Conservation (phyloP, 2,329 filamentous ascomycete genomes). For the Nannizziopsis barbatae region DNA sequence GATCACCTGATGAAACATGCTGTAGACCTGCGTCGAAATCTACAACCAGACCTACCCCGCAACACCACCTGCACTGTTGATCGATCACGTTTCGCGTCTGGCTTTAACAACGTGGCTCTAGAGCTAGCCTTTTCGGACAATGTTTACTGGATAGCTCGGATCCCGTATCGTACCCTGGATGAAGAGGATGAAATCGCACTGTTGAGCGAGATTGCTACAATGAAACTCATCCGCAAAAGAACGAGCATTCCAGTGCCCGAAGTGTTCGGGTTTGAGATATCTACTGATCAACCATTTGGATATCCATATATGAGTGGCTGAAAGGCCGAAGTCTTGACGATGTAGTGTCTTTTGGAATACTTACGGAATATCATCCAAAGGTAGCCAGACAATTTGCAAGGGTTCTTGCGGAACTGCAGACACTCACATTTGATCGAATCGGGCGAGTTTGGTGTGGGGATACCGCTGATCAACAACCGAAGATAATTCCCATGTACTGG, state of each 20-base stretch:
- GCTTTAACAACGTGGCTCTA: conserved; percentile 11
- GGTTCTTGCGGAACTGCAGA: conserved; percentile 10
- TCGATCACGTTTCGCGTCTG: not conserved
- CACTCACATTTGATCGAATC: conserved; percentile 7
- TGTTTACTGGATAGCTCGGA: conserved; percentile 10
- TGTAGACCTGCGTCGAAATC: too few relatives aligned
- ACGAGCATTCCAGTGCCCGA: conserved; percentile 7
- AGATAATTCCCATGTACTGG: not conserved
- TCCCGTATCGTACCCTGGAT: not conserved
- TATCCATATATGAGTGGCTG: conserved; percentile 11
- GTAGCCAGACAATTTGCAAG: conserved; percentile 9
- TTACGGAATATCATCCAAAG: not conserved
- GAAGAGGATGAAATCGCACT: not conserved
- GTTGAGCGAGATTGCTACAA: conserved; percentile 7
- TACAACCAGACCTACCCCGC: too few relatives aligned
- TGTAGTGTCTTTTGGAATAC: conserved; percentile 1
- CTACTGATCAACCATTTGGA: conserved; percentile 7
- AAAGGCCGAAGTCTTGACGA: not conserved
- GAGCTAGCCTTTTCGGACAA: conserved; percentile 10
- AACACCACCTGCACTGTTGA: too few relatives aligned
- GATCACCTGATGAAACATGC: too few relatives aligned
- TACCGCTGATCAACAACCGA: not conserved
- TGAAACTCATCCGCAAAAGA: not conserved
- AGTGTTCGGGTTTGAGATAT: conserved; percentile 7
- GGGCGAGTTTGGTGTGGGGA: not conserved